Evolutionary conservation across 225 moss, liverwort and hornwort genomes (phyloP).

Genomic region (Sphagnum contortum): DNA sequence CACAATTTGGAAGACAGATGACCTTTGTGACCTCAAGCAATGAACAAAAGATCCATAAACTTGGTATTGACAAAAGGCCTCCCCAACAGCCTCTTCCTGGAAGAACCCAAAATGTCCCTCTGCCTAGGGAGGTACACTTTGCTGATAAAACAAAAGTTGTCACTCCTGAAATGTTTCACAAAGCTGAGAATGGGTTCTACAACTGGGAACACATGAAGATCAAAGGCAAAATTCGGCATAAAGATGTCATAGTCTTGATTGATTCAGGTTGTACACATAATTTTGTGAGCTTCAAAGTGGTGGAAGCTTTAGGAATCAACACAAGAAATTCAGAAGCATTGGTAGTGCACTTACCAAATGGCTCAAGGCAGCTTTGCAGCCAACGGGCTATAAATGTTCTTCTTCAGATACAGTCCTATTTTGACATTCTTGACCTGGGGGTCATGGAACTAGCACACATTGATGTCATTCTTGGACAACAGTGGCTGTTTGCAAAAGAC

Average conservation of each 20-base stretch:
- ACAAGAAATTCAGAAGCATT: constrained; percentile 20
- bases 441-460: constrained; percentile 43
- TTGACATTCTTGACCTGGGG: constrained; percentile 23
- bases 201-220: constrained; percentile 48
- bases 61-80: neutral
- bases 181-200: constrained; percentile 15
- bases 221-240: constrained; percentile 21
- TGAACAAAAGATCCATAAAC: constrained; percentile 10
- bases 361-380: constrained; percentile 30
- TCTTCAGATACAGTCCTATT: constrained; percentile 32
- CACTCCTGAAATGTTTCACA: too few species aligned
- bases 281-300: constrained; percentile 33
- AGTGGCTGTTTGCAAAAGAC: constrained; percentile 39
- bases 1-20: constrained; percentile 15
- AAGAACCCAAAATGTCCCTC: constrained; percentile 10
- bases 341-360: constrained; percentile 36
- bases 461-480: constrained; percentile 36
- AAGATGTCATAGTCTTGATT: constrained; percentile 29
- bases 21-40: constrained; percentile 3
- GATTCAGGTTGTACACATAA: constrained; percentile 47
- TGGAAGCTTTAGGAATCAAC: constrained; percentile 24
- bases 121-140: constrained; percentile 11
- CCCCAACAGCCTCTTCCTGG: neutral
- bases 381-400: constrained; percentile 31
- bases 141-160: neutral